Base-by-base conservation (phyloP, 352 stramenopile genomes). In the Phytophthora tubulina region DNA sequence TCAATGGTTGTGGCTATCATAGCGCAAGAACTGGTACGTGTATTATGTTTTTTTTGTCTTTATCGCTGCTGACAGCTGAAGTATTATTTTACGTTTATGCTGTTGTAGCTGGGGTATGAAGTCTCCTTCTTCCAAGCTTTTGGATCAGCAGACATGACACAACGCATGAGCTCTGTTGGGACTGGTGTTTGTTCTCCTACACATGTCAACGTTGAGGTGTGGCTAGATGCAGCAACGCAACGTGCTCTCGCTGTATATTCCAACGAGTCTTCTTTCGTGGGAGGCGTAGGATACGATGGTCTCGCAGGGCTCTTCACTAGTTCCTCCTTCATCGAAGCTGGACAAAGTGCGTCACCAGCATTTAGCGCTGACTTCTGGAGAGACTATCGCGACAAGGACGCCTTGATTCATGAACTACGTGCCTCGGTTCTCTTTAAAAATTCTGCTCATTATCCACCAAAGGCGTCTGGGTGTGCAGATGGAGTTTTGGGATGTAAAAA, bases 291-390 rank as follows among this genome's bases (percentile, higher is more conserved):
- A 6, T 89, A 89, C 54, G 62, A 66, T 21, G 75, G 80, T 10
- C 67, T 71, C 5, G 59, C 74, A 2, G 79, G 81, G 0, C 45
- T 84, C 38, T 90, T 85, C 67, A 83, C 75, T 3, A 85, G 76
- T 5, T 63, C 62, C 0, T 51, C 70, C 17, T 59, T 89, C n/a
- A 68, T 89, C 10, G 53, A 67, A 8, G 45, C 86, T 13, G 80
- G 75, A 1, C 42, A 76, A 7, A 71, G 70, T 60, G n/a, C 49
- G 5, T 65, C 39, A 0, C 65, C 77, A 3, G 21, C 69, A 1
- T 88, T 81, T 45, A 72, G 59, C 21, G 71, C 76, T 5, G 82
- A 89, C 35, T 89, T 86, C 48, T 90, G 81, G 79, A 69, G 82
- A 46, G 76, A 85, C 50, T 90, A 83, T 62, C 58, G 45, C 7